Evolutionary conservation across 345 rosid species (phyloP), one percentile per base, ranked within the genome.

Genomic region (Dipteronia dyeriana): DNA sequence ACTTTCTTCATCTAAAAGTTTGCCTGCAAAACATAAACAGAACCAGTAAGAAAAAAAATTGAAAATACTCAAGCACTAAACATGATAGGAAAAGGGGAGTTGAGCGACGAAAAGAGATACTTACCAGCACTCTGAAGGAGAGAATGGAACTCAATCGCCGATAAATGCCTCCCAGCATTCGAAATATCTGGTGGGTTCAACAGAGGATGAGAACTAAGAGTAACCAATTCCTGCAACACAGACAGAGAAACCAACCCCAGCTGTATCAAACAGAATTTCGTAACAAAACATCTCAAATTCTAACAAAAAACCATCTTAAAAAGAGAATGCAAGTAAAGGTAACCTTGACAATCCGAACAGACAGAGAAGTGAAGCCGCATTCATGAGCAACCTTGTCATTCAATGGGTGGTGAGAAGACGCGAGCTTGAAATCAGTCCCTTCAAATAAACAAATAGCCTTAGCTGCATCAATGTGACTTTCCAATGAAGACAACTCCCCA

Each of bases 381-480:
- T 94, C 97, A 53, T 78, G 83, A 66, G 97, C 90, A 68, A 94
- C 99, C 83, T 83, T 84, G 70, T 92, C 93, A 39, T 88, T 76
- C 79, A 85, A 75, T 19, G 98, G 99, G 47, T 81, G 86, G 67
- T 85, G 76, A 31, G 88, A 91, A 79, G 98, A 73, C 2, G 97
- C 99, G 25, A 96, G 93, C 88, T 96, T 94, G 85, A 96, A 96
- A 82, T 96, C 99, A 3, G 98, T 94, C 19, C 98, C 98, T 76
- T 87, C 80, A 70, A 96, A 93, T 65, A 89, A 88, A 87, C 72
- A 16, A 20, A 81, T 82, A 3, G 75, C 78, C 87, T 88, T 87
- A 53, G 87, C 87, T 0, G 85, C 90, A 0, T 79, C 84, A 25
- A 96, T 86, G 84, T 96, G 98, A 61, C 81, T 84, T 82, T 90